phyloP scores from a whole-genome alignment of 1,284 basidiomycete species.

The Tilletia caries region DNA sequence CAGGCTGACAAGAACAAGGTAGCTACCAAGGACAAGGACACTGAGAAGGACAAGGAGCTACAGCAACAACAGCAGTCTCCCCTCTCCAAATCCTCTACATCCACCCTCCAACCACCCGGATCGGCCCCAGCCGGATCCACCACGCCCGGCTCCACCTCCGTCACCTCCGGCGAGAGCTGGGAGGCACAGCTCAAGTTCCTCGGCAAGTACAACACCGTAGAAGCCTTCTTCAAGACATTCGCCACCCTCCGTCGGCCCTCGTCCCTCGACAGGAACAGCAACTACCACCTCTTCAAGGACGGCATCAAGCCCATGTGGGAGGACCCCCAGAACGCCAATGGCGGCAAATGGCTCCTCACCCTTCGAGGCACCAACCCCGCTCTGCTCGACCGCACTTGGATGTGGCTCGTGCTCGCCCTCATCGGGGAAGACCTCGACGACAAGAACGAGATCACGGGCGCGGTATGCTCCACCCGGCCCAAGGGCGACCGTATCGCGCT shows the following conservation, averaged over 20 bases:
- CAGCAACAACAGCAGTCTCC: slow-evolving; percentile 21
- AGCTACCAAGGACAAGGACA: no score
- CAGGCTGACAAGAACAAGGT: slow-evolving; percentile 2
- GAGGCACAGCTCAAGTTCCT: slow-evolving; percentile 39
- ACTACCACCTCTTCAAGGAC: slow-evolving; percentile 90
- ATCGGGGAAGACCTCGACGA: slow-evolving; percentile 87
- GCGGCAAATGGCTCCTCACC: slow-evolving; percentile 90
- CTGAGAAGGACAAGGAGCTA: slow-evolving; percentile 6
- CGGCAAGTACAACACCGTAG: slow-evolving; percentile 58
- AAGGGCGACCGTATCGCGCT: slow-evolving; percentile 85
- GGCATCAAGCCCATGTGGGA: slow-evolving; percentile 92
- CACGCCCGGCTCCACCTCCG: slow-evolving; percentile 75
- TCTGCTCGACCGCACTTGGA: slow-evolving; percentile 81
- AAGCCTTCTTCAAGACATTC: slow-evolving; percentile 87
- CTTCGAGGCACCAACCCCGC: slow-evolving; percentile 72
- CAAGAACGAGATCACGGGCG: slow-evolving; percentile 74
- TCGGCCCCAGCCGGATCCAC: slow-evolving; percentile 63
- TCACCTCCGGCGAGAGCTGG: slow-evolving; percentile 56
- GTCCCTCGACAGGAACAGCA: slow-evolving; percentile 77
- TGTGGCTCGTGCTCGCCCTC: slow-evolving; percentile 81
- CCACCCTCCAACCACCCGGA: slow-evolving; percentile 58
- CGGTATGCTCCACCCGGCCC: slow-evolving; percentile 76
- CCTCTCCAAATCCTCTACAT: slow-evolving; percentile 48
- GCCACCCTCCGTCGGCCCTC: slow-evolving; percentile 90
- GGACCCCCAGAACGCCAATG: slow-evolving; percentile 81